A percentile compares a stretch with the other conserved stretches of the same genome.
Evolutionary conservation across 1,284 basidiomycete genomes (phyloP).

Genomic region (Fomitopsis schrenkii): DNA sequence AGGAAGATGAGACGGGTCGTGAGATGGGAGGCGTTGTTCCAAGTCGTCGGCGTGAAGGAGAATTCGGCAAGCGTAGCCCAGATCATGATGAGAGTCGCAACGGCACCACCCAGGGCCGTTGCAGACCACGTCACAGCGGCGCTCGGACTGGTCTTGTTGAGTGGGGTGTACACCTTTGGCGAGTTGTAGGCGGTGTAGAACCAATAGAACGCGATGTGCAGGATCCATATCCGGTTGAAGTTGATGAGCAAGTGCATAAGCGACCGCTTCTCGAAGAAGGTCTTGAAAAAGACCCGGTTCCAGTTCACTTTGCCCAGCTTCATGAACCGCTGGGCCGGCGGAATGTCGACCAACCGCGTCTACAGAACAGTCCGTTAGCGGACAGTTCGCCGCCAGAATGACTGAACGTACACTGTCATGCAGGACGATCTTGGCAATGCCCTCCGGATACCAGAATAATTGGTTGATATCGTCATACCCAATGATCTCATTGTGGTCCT

Average conservation of each 20-base stretch:
- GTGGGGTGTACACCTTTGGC: slow-evolving; percentile 85
- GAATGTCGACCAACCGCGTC: slow-evolving; percentile 85
- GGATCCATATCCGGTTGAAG: slow-evolving; percentile 96
- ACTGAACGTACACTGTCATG: slow-evolving; percentile 72
- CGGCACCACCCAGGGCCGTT: slow-evolving; percentile 85
- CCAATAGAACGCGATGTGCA: slow-evolving; percentile 89
- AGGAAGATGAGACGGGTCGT: slow-evolving; percentile 87
- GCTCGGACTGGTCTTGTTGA: slow-evolving; percentile 52
- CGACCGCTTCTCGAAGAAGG: slow-evolving; percentile 94
- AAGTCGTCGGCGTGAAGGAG: slow-evolving; percentile 93
- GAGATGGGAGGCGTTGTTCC: slow-evolving; percentile 95
- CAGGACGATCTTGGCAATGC: slow-evolving; percentile 88
- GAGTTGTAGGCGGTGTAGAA: slow-evolving; percentile 97
- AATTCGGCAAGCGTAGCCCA: slow-evolving; percentile 89
- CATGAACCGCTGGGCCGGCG: slow-evolving; percentile 89
- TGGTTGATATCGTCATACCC: slow-evolving; percentile 99
- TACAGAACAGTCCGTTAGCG: slow-evolving; percentile 24
- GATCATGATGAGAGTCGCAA: slow-evolving; percentile 90
- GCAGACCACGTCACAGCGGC: slow-evolving; percentile 92
- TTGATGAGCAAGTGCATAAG: slow-evolving; percentile 89
- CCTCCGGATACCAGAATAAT: slow-evolving; percentile 99
- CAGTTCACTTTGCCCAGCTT: slow-evolving; percentile 89
- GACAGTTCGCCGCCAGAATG: neutral
- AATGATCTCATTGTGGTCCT: slow-evolving; percentile 93
- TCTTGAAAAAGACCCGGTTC: slow-evolving; percentile 95